Percentiles rank a stretch among this genome's conserved stretches.
Evolutionary conservation across 495 filamentous ascomycete genomes (phyloP).

Genomic region (Tricharina praecox): DNA sequence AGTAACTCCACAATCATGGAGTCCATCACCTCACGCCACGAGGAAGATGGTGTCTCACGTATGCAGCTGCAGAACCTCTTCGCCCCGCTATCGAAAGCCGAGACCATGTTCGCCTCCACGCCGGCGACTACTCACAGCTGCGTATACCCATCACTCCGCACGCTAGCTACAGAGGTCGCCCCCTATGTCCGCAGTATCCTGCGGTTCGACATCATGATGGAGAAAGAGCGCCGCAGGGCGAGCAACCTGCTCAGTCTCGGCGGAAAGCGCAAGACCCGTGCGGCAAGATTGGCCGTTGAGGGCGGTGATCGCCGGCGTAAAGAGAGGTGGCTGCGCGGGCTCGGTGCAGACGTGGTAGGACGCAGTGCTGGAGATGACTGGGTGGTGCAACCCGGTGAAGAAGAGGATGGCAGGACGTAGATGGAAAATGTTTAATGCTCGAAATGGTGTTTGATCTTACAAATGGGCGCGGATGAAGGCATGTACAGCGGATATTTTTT

Average conservation of each 20-base stretch:
- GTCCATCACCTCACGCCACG: slow-evolving; percentile 43
- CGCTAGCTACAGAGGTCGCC: neutral
- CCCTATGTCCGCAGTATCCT: slow-evolving; percentile 5
- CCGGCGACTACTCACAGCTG: neutral
- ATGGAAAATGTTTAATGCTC: slow-evolving; percentile 1
- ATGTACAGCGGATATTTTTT: neutral
- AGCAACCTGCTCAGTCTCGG: slow-evolving; percentile 42
- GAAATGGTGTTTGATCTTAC: neutral
- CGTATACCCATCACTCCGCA: neutral
- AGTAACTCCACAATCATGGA: slow-evolving; percentile 15
- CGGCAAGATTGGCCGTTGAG: slow-evolving; percentile 67
- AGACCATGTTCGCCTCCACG: slow-evolving; percentile 1
- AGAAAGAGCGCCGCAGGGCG: slow-evolving; percentile 38
- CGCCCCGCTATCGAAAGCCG: slow-evolving; percentile 2
- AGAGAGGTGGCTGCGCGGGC: slow-evolving; percentile 62
- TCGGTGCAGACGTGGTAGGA: slow-evolving; percentile 21
- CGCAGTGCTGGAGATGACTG: slow-evolving; percentile 16
- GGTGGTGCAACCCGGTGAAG: neutral
- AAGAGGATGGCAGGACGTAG: neutral
- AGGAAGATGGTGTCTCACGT: slow-evolving; percentile 58
- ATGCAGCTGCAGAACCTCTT: slow-evolving; percentile 48
- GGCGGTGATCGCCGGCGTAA: slow-evolving; percentile 59
- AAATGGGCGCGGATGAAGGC: neutral
- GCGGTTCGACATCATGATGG: neutral
- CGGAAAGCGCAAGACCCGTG: slow-evolving; percentile 50